These are phyloP conservation scores for Anaeramoeba flamelloides DNA, from an alignment of 78 protist genomes.

Conservation along the genomic window DNA sequence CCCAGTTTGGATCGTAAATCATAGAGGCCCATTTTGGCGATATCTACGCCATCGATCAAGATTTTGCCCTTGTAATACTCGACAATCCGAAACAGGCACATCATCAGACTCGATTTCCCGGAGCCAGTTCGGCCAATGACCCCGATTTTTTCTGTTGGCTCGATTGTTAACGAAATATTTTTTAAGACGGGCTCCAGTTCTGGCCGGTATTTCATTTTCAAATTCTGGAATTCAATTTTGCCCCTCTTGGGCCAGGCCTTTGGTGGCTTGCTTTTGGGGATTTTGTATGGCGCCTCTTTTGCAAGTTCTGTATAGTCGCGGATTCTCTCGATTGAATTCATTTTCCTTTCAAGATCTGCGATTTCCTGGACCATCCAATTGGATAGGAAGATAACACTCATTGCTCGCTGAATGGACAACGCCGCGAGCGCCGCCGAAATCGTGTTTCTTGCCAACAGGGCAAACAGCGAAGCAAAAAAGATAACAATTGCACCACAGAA, in stretches of 20 bases:
- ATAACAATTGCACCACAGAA: neutral
- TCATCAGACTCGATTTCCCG: slow-evolving; percentile 8
- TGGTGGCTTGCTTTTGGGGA: neutral
- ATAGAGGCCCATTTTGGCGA: neutral
- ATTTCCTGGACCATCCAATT: neutral
- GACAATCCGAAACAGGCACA: slow-evolving; percentile 5
- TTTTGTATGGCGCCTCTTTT: neutral
- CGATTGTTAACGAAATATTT: neutral
- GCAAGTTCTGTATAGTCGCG: neutral
- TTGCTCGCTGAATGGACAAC: neutral
- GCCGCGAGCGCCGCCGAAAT: neutral
- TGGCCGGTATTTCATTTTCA: neutral
- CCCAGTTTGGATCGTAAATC: slow-evolving; percentile 8
- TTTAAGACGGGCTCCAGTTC: neutral
- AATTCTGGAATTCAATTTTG: neutral
- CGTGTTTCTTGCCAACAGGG: neutral
- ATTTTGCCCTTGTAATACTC: slow-evolving; percentile 1
- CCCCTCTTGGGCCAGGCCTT: neutral
- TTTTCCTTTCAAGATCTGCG: neutral
- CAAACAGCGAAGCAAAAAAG: neutral
- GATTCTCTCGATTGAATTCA: slow-evolving; percentile 7
- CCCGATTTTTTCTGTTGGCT: slow-evolving; percentile 4
- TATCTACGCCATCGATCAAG: slow-evolving; percentile 27
- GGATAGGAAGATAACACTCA: neutral
- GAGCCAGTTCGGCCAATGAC: slow-evolving; percentile 22